Base-by-base conservation (phyloP, 441 rosid species). In the Geranium incanum region DNA sequence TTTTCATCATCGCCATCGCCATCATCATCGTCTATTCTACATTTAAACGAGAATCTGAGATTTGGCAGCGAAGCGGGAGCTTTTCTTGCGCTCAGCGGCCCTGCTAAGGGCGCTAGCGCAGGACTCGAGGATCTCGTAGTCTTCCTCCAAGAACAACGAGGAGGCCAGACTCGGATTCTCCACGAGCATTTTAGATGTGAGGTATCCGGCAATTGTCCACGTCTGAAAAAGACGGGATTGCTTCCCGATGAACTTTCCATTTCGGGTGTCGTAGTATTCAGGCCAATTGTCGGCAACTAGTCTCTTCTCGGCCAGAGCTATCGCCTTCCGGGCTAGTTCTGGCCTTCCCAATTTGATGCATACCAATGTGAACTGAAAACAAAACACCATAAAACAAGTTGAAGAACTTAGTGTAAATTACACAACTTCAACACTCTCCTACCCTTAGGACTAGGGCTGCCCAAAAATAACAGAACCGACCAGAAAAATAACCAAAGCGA, bases 131-230 rank as follows among this genome's bases (percentile, higher is more conserved):
- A 86, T 83, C 39, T 84, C 89, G 0, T 83, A 67, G 73, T 88
- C 93, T 71, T 88, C 93, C 69, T 86, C 88, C 43, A 39, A 39
- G 43, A 0, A 81, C 80, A 13, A 78, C 78, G n/a, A 88, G 74
- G 59, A 84, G 2, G 87, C 93, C 50, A 85, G 81, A 70, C 70
- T 76, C 55, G 86, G 89, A 67, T 86, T 78, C 1, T 82, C 81
- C 36, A 88, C 81, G n/a, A 88, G 83, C 63, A 85, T 85, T 72
- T 86, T 88, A 23, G 89, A 84, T 72, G 86, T 88, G 0, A 88
- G 91, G 79, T 82, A 85, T n/a, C 89, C 89, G 0, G 89, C 87
- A 13, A 88, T 86, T 13, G 90, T 83, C 93, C 90, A 88, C 6
- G 90, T 88, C 79, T 88, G 90, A 81, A 72, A 85, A 50, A 86